Conservation (phyloP, 495 filamentous ascomycete species). For the Clohesyomyces aquaticus region DNA sequence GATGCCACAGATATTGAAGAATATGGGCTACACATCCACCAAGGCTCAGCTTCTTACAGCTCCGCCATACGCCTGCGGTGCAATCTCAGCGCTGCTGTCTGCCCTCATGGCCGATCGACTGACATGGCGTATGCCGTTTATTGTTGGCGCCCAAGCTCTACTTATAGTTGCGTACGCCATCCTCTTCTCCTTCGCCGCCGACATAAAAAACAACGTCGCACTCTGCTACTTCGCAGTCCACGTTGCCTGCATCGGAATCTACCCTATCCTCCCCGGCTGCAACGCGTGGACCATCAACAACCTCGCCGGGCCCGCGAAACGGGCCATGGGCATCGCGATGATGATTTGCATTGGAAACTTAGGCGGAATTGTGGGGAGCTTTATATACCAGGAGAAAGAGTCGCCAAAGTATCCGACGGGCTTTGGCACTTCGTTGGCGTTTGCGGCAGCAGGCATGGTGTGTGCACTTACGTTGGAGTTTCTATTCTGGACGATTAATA, state of each 20-base stretch:
- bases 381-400: conserved; percentile 52
- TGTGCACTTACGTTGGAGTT: conserved; percentile 17
- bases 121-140: conserved; percentile 26
- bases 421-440: conserved; percentile 48
- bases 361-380: conserved; percentile 61
- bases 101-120: conserved; percentile 56
- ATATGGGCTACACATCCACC: conserved; percentile 58
- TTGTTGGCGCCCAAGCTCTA: background rate
- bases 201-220: conserved; percentile 43
- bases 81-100: conserved; percentile 54
- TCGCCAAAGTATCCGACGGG: conserved; percentile 56
- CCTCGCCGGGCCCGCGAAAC: conserved; percentile 65
- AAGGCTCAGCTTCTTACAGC: conserved; percentile 60
- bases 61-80: conserved; percentile 60
- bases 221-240: conserved; percentile 48
- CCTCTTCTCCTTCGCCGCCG: conserved; percentile 46
- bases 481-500: conserved; percentile 8
- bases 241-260: conserved; percentile 50
- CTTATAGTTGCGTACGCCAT: conserved; percentile 39
- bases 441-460: conserved; percentile 10
- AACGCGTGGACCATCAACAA: conserved; percentile 64
- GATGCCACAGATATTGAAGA: conserved; percentile 60
- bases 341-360: conserved; percentile 61
- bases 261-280: conserved; percentile 55
- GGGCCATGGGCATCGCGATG: conserved; percentile 59